Conservation (phyloP, 1,139 yeast species). For the Ogataea hybrid region DNA sequence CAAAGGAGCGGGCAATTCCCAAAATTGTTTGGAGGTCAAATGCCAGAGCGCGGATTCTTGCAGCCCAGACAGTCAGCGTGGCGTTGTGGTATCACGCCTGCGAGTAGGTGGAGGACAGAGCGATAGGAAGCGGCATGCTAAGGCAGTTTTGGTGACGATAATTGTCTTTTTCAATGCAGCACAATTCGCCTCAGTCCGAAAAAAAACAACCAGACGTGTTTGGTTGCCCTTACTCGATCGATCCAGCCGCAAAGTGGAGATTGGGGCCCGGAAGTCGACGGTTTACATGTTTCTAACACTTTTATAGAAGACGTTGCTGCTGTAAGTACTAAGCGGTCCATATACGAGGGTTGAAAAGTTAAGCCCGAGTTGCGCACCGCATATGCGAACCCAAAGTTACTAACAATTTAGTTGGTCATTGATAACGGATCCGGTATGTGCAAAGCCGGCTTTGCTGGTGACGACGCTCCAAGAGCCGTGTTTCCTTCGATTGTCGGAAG, state of each 20-base stretch:
- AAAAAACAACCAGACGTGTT: background rate
- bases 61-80: too few relatives aligned
- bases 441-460: constrained; percentile 99
- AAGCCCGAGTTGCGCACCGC: background rate
- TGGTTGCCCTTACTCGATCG: background rate
- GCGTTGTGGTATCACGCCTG: too few relatives aligned
- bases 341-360: constrained; percentile 1
- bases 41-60: too few relatives aligned
- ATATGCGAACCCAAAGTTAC: constrained; percentile 9
- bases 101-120: too few relatives aligned
- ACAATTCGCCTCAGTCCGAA: background rate
- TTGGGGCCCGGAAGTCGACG: background rate
- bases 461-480: constrained; percentile 99
- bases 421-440: constrained; percentile 99
- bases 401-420: constrained; percentile 65
- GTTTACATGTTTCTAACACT: constrained; percentile 30
- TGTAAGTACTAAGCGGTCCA: constrained; percentile 26
- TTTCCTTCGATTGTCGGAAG: constrained; percentile 99
- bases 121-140: too few relatives aligned
- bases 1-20: constrained; percentile 2
- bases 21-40: background rate
- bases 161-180: background rate
- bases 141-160: background rate
- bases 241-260: background rate
- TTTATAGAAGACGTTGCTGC: constrained; percentile 38